These are phyloP conservation scores for Eutrema salsugineum DNA, from an alignment of 441 rosid species.

Conservation along the genomic window DNA sequence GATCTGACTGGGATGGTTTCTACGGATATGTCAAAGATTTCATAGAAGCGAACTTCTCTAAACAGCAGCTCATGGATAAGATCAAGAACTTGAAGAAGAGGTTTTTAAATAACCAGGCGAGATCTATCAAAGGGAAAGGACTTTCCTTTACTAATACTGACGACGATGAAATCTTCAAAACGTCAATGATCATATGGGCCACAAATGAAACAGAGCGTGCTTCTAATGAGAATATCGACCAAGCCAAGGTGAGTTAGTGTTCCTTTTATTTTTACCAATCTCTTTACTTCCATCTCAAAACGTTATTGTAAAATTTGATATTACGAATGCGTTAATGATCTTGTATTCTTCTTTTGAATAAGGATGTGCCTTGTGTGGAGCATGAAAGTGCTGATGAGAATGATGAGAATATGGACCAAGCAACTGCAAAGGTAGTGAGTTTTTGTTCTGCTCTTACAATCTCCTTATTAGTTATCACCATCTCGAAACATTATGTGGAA, in stretches of 20 bases:
- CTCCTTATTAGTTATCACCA: background rate
- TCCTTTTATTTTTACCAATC: background rate
- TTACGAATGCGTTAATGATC: background rate
- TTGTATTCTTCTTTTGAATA: background rate
- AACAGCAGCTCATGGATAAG: constrained; percentile 8
- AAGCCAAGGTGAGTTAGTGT: background rate
- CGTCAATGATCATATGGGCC: constrained; percentile 1
- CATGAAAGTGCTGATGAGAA: background rate
- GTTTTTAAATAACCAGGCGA: background rate
- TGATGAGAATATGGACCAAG: background rate
- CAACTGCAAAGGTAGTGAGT: background rate
- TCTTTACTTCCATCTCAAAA: background rate
- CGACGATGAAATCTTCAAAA: background rate
- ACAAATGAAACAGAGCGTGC: background rate
- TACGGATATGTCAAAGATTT: background rate
- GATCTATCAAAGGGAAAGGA: background rate
- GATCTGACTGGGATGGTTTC: background rate
- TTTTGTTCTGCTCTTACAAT: background rate
- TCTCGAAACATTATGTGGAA: background rate
- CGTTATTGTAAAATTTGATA: background rate
- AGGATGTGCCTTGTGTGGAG: background rate
- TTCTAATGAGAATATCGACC: background rate
- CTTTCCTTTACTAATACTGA: background rate
- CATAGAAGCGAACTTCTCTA: background rate
- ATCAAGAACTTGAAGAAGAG: background rate